phyloP scores from a whole-genome alignment of 2,329 filamentous ascomycete genomes.

The Aspergillus sojae region DNA sequence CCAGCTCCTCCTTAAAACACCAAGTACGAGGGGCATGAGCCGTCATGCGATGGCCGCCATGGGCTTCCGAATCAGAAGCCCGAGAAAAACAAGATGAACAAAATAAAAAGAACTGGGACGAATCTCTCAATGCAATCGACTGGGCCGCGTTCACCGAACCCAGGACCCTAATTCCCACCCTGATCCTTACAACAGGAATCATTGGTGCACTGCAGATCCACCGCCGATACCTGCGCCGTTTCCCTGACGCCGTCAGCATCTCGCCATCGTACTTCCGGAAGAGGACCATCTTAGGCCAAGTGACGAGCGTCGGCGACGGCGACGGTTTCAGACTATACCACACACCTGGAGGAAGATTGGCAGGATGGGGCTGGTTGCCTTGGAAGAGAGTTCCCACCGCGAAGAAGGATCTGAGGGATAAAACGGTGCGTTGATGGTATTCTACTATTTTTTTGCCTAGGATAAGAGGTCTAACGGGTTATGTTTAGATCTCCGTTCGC shows the following conservation, averaged over 20 bases:
- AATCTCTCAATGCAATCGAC: conserved; percentile 46
- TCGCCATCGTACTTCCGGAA: conserved; percentile 73
- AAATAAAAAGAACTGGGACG: conserved; percentile 38
- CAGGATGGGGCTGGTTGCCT: conserved; percentile 90
- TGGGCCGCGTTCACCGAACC: conserved; percentile 43
- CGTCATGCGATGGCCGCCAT: conserved; percentile 55
- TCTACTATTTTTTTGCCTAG: neutral
- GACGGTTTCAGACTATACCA: conserved; percentile 95
- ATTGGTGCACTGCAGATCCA: conserved; percentile 39
- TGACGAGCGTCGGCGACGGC: conserved; percentile 93
- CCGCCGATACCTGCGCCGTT: conserved; percentile 71
- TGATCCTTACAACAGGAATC: conserved; percentile 43
- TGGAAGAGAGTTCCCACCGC: conserved; percentile 70
- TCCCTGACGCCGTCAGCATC: conserved; percentile 76
- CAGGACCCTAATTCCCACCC: conserved; percentile 39
- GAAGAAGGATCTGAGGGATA: conserved; percentile 70
- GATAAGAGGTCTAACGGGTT: neutral
- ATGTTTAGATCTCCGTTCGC: conserved; percentile 73
- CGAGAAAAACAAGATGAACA: conserved; percentile 26
- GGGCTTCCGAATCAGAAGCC: conserved; percentile 41
- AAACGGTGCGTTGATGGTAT: conserved; percentile 64
- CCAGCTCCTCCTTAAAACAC: conserved; percentile 1
- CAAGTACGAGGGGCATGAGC: conserved; percentile 28
- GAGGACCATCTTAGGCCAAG: conserved; percentile 77
- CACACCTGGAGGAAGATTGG: conserved; percentile 82